Evolutionary conservation across 306 rosid genomes (phyloP).

Genomic region (Vicia faba): DNA sequence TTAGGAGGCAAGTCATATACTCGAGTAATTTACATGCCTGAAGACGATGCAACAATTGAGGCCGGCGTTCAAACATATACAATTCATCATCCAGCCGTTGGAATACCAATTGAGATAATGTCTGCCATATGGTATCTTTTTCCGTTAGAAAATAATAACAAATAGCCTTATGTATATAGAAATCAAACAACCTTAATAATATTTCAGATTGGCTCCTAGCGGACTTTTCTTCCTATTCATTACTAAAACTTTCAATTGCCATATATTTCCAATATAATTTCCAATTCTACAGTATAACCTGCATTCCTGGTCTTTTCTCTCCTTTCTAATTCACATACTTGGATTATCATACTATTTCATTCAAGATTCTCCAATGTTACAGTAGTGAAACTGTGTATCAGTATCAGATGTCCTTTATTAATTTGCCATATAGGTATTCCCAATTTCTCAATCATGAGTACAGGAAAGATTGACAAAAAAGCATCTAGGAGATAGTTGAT

Average conservation of each 20-base stretch:
- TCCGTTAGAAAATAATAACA: conserved; percentile 15
- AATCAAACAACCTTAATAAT: conserved; percentile 9
- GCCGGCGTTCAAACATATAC: conserved; percentile 86
- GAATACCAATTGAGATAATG: conserved; percentile 90
- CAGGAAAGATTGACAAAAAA: conserved; percentile 21
- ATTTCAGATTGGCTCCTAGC: conserved; percentile 9
- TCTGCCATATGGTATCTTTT: conserved; percentile 50
- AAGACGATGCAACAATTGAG: conserved; percentile 92
- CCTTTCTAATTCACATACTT: conserved; percentile 11
- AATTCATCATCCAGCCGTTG: conserved; percentile 90
- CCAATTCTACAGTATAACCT: conserved; percentile 4
- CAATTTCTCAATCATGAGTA: conserved; percentile 27
- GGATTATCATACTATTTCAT: conserved; percentile 24
- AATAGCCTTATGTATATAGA: conserved; percentile 19
- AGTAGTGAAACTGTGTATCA: conserved; percentile 2
- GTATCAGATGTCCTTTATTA: conserved; percentile 9
- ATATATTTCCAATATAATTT: conserved; percentile 20
- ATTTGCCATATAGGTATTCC: not conserved
- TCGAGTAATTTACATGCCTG: conserved; percentile 60
- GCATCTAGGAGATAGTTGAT: conserved; percentile 16
- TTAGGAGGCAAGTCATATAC: conserved; percentile 30
- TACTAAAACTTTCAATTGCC: not conserved
- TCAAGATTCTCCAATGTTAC: conserved; percentile 29
- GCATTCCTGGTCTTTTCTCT: conserved; percentile 17
- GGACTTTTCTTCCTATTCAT: conserved; percentile 24